A percentile compares a stretch with the other conserved stretches of the same genome.
Conservation (phyloP, 2,329 filamentous ascomycete genomes). For the Colletotrichum chrysophilum region DNA sequence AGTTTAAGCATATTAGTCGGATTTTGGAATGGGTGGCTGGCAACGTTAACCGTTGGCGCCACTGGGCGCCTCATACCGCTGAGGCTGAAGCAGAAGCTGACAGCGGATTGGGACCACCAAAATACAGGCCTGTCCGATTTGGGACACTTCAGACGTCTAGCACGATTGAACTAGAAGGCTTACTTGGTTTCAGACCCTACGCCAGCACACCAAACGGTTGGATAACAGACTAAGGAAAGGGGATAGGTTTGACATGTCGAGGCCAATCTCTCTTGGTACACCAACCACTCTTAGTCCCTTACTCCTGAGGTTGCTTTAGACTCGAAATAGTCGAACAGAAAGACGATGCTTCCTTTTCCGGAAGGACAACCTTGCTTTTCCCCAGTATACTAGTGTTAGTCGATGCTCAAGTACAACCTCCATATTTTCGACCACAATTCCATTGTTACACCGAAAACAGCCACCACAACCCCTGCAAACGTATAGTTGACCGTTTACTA, state of each 20-base stretch:
- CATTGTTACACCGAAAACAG: neutral
- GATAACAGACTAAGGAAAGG: too few species aligned
- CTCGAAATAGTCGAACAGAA: neutral
- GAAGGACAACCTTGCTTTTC: neutral
- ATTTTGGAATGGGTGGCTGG: too few species aligned
- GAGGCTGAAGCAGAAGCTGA: too few species aligned
- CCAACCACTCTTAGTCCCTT: neutral
- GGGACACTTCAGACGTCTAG: neutral
- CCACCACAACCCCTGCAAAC: neutral
- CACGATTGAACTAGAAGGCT: neutral
- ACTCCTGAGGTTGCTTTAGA: neutral
- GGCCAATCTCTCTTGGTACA: too few species aligned
- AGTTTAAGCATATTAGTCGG: too few species aligned
- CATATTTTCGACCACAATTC: neutral
- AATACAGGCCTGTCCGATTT: neutral
- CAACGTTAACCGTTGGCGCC: too few species aligned
- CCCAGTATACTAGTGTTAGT: too few species aligned
- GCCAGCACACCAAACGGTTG: neutral
- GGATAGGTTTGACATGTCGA: too few species aligned
- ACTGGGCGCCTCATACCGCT: too few species aligned
- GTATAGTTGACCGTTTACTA: neutral
- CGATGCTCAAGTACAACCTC: too few species aligned
- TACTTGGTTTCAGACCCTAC: neutral
- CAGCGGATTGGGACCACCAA: neutral
- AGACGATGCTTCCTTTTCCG: neutral